These are phyloP conservation scores for Penicillium concentricum DNA, from an alignment of 2,329 filamentous ascomycete species.

Conservation along the genomic window DNA sequence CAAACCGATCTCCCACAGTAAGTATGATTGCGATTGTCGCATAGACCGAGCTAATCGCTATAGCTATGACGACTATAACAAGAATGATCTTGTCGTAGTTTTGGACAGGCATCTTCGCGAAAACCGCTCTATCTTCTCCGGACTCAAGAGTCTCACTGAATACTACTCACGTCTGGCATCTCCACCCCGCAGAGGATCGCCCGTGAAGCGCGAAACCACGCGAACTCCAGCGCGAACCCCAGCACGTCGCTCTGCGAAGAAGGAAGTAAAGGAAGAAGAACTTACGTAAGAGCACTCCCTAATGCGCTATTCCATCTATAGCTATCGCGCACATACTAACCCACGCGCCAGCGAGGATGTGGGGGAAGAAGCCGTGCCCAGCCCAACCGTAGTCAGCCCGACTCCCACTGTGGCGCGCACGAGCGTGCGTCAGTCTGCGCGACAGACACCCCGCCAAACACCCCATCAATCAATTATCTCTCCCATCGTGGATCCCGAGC, in stretches of 20 bases:
- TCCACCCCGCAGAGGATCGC: constrained; percentile 44
- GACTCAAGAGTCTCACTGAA: constrained; percentile 64
- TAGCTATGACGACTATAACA: constrained; percentile 71
- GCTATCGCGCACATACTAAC: constrained; percentile 9
- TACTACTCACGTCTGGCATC: constrained; percentile 64
- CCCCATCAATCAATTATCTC: neutral
- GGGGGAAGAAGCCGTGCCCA: neutral
- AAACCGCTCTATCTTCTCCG: constrained; percentile 64
- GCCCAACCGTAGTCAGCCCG: constrained; percentile 1
- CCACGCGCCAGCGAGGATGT: constrained; percentile 12
- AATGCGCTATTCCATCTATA: constrained; percentile 10
- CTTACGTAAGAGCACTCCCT: constrained; percentile 24
- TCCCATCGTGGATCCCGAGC: constrained; percentile 6
- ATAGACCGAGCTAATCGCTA: constrained; percentile 7
- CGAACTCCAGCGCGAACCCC: constrained; percentile 35
- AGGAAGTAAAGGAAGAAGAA: constrained; percentile 45
- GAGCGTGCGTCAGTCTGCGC: neutral
- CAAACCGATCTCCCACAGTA: constrained; percentile 71
- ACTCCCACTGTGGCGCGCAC: neutral
- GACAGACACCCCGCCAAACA: neutral
- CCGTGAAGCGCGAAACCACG: constrained; percentile 49
- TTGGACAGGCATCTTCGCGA: constrained; percentile 71
- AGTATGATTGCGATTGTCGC: constrained; percentile 35
- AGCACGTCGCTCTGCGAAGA: constrained; percentile 28
- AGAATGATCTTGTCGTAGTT: constrained; percentile 72